These are phyloP conservation scores for Seiridium unicorne DNA, from an alignment of 2,329 filamentous ascomycete species.

Conservation along the genomic window DNA sequence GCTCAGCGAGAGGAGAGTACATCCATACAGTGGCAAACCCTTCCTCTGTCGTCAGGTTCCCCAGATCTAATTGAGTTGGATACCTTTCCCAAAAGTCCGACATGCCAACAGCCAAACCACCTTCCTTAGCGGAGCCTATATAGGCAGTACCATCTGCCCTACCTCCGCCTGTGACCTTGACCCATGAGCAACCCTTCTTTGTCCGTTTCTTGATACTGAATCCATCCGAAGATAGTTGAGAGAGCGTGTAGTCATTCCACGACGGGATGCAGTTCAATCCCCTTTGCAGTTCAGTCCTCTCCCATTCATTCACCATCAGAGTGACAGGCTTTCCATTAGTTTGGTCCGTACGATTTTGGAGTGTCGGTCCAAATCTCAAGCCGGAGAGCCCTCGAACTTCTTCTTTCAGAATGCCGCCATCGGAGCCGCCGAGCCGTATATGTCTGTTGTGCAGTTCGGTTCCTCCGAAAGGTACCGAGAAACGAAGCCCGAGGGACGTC, in stretches of 20 bases:
- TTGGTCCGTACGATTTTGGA: not conserved
- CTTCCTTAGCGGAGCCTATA: not conserved
- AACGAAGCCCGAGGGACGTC: not conserved
- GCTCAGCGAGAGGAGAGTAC: not conserved
- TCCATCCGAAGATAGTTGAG: not conserved
- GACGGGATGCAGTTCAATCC: not conserved
- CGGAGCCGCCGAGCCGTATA: not conserved
- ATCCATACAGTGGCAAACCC: not conserved
- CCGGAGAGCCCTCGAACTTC: not conserved
- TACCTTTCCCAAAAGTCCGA: not conserved
- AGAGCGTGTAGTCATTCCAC: not conserved
- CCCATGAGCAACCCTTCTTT: not conserved
- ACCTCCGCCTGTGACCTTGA: not conserved
- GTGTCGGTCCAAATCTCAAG: not conserved
- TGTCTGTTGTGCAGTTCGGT: not conserved
- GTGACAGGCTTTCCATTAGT: not conserved
- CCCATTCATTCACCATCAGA: not conserved
- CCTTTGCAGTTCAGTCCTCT: not conserved
- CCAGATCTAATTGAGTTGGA: not conserved
- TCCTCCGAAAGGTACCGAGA: not conserved
- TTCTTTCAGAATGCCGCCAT: not conserved
- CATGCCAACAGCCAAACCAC: not conserved
- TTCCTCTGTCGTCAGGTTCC: not conserved
- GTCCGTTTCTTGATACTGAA: not conserved
- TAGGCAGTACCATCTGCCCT: not conserved